Conservation (phyloP, 495 filamentous ascomycete species). For the Pseudoneurospora amorphoporcata region DNA sequence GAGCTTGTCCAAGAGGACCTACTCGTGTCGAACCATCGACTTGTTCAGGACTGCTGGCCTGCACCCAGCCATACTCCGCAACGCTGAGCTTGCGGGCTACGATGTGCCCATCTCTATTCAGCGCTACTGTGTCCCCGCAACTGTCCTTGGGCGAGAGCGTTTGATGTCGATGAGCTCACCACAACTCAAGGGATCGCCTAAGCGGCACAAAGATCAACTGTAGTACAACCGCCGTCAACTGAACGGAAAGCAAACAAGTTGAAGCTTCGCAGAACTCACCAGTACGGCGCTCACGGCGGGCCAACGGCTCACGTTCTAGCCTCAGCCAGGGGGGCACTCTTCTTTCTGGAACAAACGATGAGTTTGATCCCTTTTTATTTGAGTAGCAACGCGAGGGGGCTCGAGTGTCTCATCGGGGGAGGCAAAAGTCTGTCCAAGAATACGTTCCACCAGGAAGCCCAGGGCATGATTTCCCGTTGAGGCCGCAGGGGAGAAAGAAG, state of each 20-base stretch:
- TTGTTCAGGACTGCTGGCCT: conserved; percentile 69
- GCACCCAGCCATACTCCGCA: conserved; percentile 73
- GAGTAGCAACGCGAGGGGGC: neutral
- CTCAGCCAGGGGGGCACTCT: too few relatives aligned
- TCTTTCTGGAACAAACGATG: neutral
- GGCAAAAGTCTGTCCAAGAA: neutral
- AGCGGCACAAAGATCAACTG: neutral
- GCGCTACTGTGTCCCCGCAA: conserved; percentile 58
- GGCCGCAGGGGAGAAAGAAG: neutral
- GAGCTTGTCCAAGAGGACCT: conserved; percentile 50
- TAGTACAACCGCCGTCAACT: neutral
- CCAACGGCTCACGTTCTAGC: too few relatives aligned
- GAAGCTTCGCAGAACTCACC: neutral
- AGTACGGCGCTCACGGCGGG: too few relatives aligned
- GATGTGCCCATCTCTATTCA: conserved; percentile 74
- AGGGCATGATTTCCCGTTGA: neutral
- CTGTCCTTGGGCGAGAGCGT: neutral
- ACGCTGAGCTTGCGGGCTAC: conserved; percentile 58
- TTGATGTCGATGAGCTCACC: neutral
- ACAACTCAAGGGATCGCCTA: neutral
- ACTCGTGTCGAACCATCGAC: conserved; percentile 39
- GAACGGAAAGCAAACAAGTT: neutral
- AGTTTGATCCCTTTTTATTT: neutral
- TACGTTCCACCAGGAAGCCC: neutral
- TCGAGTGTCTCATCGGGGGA: neutral